Conservation (phyloP, 2,329 filamentous ascomycete species). For the Stylonectria norvegica region DNA sequence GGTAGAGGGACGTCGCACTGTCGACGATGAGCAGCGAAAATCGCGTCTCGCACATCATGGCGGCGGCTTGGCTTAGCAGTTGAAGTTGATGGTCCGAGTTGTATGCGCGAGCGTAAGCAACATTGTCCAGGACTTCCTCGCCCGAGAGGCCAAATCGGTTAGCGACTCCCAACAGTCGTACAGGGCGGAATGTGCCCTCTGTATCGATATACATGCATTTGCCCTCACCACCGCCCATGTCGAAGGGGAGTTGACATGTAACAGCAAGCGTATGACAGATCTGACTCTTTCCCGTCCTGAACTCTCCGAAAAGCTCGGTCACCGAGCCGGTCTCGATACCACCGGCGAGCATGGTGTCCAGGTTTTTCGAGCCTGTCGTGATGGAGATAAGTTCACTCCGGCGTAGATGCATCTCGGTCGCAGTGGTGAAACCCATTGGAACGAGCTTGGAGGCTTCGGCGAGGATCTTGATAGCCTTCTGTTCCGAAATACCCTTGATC, state of each 20-base stretch:
- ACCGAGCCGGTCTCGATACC: constrained; percentile 97
- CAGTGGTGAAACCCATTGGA: constrained; percentile 98
- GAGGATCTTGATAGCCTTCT: constrained; percentile 89
- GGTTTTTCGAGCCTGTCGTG: constrained; percentile 94
- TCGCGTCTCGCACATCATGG: constrained; percentile 99
- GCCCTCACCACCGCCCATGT: constrained; percentile 97
- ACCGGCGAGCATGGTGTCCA: constrained; percentile 90
- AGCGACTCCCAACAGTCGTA: constrained; percentile 85
- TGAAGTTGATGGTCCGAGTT: constrained; percentile 98
- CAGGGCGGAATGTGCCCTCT: constrained; percentile 93
- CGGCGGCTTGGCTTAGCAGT: constrained; percentile 86
- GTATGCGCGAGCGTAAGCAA: constrained; percentile 96
- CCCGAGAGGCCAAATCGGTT: constrained; percentile 92
- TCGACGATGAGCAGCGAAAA: constrained; percentile 96
- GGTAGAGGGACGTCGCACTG: constrained; percentile 90
- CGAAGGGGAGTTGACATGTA: constrained; percentile 94
- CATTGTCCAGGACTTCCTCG: constrained; percentile 96
- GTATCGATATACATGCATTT: constrained; percentile 99
- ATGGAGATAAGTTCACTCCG: constrained; percentile 97
- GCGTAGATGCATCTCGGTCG: constrained; percentile 97
- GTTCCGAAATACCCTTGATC: constrained; percentile 96
- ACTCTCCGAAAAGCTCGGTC: constrained; percentile 97
- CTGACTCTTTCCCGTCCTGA: constrained; percentile 96
- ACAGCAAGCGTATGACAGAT: constrained; percentile 98
- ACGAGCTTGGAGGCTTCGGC: constrained; percentile 93